These are phyloP conservation scores for Colletotrichum acutatum DNA, from an alignment of 2,329 filamentous ascomycete genomes.

Conservation along the genomic window DNA sequence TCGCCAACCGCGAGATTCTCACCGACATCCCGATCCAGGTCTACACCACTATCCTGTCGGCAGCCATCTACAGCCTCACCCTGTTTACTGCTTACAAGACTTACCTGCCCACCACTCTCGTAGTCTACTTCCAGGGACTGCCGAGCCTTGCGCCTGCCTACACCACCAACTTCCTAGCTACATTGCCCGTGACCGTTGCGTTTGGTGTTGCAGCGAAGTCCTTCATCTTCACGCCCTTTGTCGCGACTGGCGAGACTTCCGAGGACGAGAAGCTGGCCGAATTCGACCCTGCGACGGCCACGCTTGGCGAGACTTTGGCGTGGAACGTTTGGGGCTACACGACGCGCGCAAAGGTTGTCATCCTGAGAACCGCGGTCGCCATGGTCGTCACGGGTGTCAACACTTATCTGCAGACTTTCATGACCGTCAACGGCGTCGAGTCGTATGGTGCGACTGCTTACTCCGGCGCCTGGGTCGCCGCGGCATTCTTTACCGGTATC, in stretches of 20 bases:
- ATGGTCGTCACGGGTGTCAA: constrained; percentile 66
- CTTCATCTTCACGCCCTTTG: constrained; percentile 81
- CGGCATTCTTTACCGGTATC: constrained; percentile 69
- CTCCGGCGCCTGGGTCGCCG: constrained; percentile 78
- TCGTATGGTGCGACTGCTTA: constrained; percentile 76
- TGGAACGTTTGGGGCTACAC: constrained; percentile 80
- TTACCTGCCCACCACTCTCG: constrained; percentile 77
- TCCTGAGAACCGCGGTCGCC: constrained; percentile 71
- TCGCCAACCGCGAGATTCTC: constrained; percentile 73
- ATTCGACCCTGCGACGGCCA: constrained; percentile 74
- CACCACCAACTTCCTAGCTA: constrained; percentile 67
- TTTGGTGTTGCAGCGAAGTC: constrained; percentile 77
- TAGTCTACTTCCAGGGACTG: constrained; percentile 79
- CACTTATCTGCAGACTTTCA: constrained; percentile 72
- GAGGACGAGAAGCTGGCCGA: constrained; percentile 59
- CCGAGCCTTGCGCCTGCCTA: constrained; percentile 76
- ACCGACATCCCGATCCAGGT: constrained; percentile 70
- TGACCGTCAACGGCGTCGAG: constrained; percentile 78
- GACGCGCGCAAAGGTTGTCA: constrained; percentile 69
- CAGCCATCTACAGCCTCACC: constrained; percentile 79
- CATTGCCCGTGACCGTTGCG: constrained; percentile 67
- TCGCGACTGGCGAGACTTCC: constrained; percentile 60
- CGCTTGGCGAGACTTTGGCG: constrained; percentile 75
- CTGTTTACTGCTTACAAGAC: constrained; percentile 76
- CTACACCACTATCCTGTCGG: constrained; percentile 75